Conservation (phyloP, 2,329 filamentous ascomycete species). For the Botrytis sinoallii region DNA sequence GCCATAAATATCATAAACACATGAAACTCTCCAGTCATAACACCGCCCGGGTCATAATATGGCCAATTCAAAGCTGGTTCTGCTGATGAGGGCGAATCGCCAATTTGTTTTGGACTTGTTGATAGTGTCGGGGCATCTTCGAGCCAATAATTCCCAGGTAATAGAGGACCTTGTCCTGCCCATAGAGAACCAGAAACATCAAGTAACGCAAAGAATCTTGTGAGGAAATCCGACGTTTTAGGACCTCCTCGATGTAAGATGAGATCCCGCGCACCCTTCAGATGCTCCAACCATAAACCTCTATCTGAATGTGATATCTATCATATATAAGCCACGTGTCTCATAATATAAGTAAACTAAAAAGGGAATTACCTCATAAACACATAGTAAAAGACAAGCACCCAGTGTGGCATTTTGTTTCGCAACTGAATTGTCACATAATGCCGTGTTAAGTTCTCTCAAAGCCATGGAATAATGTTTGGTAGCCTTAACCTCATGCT, state of each 20-base stretch:
- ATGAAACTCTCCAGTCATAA: conserved; percentile 34
- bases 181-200: conserved; percentile 35
- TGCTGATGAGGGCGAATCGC: background rate
- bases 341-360: background rate
- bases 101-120: conserved; percentile 3
- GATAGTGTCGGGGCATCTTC: conserved; percentile 22
- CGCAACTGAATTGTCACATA: conserved; percentile 32
- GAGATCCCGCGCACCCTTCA: conserved; percentile 35
- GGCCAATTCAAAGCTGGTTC: conserved; percentile 28
- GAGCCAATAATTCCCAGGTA: conserved; percentile 36
- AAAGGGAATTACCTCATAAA: conserved; percentile 33
- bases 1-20: conserved; percentile 36
- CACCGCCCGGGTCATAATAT: conserved; percentile 33
- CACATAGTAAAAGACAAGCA: conserved; percentile 35
- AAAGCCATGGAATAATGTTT: conserved; percentile 35
- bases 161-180: conserved; percentile 31
- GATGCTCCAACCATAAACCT: conserved; percentile 34
- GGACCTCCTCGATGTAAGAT: conserved; percentile 35
- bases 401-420: conserved; percentile 33
- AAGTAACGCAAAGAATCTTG: conserved; percentile 35
- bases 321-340: conserved; percentile 13
- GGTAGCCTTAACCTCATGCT: conserved; percentile 31
- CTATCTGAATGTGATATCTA: conserved; percentile 35
- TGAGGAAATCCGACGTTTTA: conserved; percentile 31
- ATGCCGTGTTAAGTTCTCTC: conserved; percentile 28